Conservation (phyloP, 2,329 filamentous ascomycete genomes). For the Colletotrichum noveboracense region DNA sequence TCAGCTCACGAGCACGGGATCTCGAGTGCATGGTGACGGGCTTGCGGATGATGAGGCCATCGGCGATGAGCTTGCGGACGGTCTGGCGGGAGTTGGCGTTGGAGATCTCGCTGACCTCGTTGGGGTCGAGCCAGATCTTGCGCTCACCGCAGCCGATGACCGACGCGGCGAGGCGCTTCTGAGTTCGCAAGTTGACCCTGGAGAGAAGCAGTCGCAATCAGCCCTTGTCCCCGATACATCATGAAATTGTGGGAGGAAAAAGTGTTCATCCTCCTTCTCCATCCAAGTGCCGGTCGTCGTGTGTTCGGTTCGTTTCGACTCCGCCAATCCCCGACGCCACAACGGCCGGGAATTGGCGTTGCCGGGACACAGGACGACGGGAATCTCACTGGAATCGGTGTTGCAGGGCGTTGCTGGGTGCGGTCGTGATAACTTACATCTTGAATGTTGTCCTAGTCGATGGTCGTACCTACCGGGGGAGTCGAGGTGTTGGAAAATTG, state of each 20-base stretch:
- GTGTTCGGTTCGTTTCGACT: neutral
- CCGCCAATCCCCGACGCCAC: neutral
- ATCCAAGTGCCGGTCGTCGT: neutral
- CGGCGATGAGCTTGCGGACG: conserved; percentile 98
- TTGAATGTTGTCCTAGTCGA: conserved; percentile 41
- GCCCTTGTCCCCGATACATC: neutral
- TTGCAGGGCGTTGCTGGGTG: neutral
- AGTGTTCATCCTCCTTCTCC: neutral
- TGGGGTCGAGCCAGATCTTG: conserved; percentile 99
- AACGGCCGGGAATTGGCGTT: neutral
- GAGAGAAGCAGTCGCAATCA: conserved; percentile 22
- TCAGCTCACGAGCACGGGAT: conserved; percentile 93
- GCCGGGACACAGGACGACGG: conserved; percentile 1
- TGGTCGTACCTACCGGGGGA: conserved; percentile 36
- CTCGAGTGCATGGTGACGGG: conserved; percentile 99
- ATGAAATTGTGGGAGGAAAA: neutral
- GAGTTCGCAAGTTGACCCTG: conserved; percentile 99
- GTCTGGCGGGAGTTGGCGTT: conserved; percentile 99
- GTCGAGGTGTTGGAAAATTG: conserved; percentile 36
- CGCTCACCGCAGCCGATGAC: conserved; percentile 99
- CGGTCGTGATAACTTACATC: conserved; percentile 38
- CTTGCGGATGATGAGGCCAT: conserved; percentile 99
- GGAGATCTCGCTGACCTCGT: conserved; percentile 98
- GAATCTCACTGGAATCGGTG: conserved; percentile 11
- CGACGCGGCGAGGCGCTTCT: conserved; percentile 99